Base-by-base conservation (phyloP, 257 asterid species). In the Penstemon davidsonii region DNA sequence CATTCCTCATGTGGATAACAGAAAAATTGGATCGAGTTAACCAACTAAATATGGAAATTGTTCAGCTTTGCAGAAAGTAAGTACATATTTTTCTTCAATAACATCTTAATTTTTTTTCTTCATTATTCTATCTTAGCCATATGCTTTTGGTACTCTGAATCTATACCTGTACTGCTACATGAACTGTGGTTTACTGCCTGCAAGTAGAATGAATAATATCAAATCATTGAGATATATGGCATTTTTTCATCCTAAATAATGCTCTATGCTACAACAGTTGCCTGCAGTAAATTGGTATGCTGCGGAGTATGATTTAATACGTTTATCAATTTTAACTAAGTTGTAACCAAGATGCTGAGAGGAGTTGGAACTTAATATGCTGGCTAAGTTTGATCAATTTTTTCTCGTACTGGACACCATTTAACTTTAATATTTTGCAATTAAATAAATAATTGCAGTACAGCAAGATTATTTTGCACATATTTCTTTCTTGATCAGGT, bases 1-100 rank as follows among this genome's bases (percentile, higher is more conserved):
- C 54, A 43, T 50, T 55, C 68, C 62, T 44, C 42, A 42, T 77
- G 66, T 65, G 39, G 71, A 62, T 82, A 79, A 63, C 96, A 93
- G 99, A 87, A 66, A 88, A 87, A 62, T 60, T 87, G 75, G 91
- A 85, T 55, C 84, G 86, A 75, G 85, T 85, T 62, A 88, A 84
- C 78, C 83, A 82, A 80, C 88, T 93, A 54, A 82, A 73, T 64
- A 75, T 82, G 40, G 84, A 85, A 75, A 93, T 93, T 77, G 81
- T 90, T 75, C 97, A 79, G 81, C 86, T 87, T 55, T 83, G 88
- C 84, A 85, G 96, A 82, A 85, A 93, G 99, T 93, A 83, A 79
- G 99, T 81, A 70, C 65, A 19, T 57, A 45, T 39, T 69, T 37
- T 60, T 58, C 62, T 62, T 57, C 25, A 40, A 53, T 10, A 5